Conservation (phyloP, 495 filamentous ascomycete species). For the Hypoxylon fragiforme region DNA sequence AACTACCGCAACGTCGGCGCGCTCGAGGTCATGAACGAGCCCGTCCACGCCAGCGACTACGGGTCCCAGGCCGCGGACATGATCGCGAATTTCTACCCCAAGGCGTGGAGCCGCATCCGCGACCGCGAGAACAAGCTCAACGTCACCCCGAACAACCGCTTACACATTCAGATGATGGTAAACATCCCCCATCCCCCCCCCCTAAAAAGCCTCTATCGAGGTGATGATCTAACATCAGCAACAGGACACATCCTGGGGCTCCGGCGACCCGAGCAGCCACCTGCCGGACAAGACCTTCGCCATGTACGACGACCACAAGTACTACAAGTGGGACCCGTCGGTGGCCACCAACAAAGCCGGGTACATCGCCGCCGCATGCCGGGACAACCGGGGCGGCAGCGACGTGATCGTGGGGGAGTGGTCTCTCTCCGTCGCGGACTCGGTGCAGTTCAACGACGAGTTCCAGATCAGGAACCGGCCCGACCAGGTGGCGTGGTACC, state of each 20-base stretch:
- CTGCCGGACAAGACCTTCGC: conserved; percentile 29
- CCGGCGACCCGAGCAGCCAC: conserved; percentile 33
- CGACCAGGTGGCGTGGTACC: conserved; percentile 56
- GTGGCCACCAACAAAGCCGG: conserved; percentile 47
- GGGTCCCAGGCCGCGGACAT: conserved; percentile 40
- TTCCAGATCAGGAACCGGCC: conserved; percentile 45
- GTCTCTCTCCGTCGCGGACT: conserved; percentile 52
- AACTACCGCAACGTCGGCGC: conserved; percentile 55
- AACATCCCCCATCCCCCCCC: not conserved
- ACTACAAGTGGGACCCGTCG: conserved; percentile 55
- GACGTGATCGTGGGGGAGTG: conserved; percentile 61
- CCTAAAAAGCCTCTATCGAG: no score
- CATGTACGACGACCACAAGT: conserved; percentile 49
- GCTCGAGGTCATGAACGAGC: conserved; percentile 65
- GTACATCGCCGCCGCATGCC: conserved; percentile 56
- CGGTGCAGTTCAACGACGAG: conserved; percentile 48
- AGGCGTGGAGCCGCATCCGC: conserved; percentile 33
- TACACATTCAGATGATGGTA: conserved; percentile 42
- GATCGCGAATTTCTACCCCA: conserved; percentile 34
- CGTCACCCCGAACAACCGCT: conserved; percentile 13
- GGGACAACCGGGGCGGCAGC: conserved; percentile 51
- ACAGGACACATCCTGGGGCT: conserved; percentile 44
- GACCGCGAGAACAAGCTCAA: conserved; percentile 20
- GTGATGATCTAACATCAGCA: conserved; percentile 29
- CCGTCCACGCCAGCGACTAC: conserved; percentile 48